Evolutionary conservation across 2,329 filamentous ascomycete genomes (phyloP), one percentile per base, ranked within the genome.

Genomic region (Blastomyces emzantsi): DNA sequence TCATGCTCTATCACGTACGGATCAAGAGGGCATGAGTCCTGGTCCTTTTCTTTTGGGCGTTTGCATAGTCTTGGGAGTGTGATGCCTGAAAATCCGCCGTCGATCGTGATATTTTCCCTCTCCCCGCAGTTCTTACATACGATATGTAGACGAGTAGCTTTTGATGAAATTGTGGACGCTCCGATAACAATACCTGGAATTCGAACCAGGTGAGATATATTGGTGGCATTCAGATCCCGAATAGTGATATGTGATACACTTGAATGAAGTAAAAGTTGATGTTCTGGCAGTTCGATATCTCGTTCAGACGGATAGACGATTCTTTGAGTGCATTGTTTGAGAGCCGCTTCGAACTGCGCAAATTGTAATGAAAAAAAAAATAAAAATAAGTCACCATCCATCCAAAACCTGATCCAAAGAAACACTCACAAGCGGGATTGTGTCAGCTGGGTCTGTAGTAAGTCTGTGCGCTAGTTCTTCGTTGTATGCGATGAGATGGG

Each of bases 151-250:
- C 87, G 82, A 7, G 92, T 97, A 5, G 94, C 91, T 80, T 99
- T 97, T 15, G 93, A 97, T 1, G 92, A 96, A 75, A 97, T 88
- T 22, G 96, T 96, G 0, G 93, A 97, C 57, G 94, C 94, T 57
- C 94, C 93, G 68, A 99, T 99, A 65, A 99, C 91, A 68, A 99
- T 99, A 60, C 94, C 95, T 0, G 94, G 94, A 64, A 99, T 96
- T 63, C 93, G 87, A 49, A 99, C 93, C n/a, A 99, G 87, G 69
- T 92, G 88, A 5, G 93, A 92, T 69, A 99, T 95, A 67, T 91
- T 93, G 67, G 90, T 88, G 9, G 94, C 95, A 70, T 95, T 94
- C 49, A 99, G 84, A 69, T 97, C 92, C 68, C 94, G 89, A 70
- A 99, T 97, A 0, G 93, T 94, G 39, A 92, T 91, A 74, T 95